Evolutionary conservation across 768 basidiomycete species (phyloP).

Genomic region (Rhizopogon vinicolor): DNA sequence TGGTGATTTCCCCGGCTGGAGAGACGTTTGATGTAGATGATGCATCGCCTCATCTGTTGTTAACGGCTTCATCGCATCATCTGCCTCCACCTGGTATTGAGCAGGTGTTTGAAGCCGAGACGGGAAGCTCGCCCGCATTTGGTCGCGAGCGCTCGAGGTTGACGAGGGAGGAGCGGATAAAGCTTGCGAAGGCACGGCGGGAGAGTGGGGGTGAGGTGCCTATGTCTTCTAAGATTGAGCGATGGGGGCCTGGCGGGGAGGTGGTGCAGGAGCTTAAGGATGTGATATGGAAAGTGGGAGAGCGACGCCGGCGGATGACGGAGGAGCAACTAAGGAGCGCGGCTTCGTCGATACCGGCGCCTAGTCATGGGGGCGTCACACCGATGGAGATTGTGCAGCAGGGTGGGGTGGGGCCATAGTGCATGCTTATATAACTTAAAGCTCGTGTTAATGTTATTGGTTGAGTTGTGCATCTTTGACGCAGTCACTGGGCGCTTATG

Average conservation of each 20-base stretch:
- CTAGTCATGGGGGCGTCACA: conserved; percentile 15
- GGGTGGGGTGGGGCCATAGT: conserved; percentile 5
- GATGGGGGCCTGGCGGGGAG: conserved; percentile 72
- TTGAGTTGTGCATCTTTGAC: not conserved
- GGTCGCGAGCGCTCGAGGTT: conserved; percentile 60
- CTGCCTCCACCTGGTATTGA: conserved; percentile 67
- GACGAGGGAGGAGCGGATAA: conserved; percentile 72
- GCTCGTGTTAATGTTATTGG: not conserved
- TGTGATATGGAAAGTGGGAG: conserved; percentile 83
- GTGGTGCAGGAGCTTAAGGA: conserved; percentile 84
- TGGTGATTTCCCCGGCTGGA: conserved; percentile 16
- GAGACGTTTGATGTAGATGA: conserved; percentile 40
- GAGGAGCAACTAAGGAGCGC: conserved; percentile 13
- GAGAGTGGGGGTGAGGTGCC: conserved; percentile 32
- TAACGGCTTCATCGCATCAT: conserved; percentile 45
- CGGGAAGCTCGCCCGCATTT: conserved; percentile 30
- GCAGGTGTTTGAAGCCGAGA: conserved; percentile 78
- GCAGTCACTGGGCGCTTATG: too few relatives aligned
- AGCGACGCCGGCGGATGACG: conserved; percentile 53
- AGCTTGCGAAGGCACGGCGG: conserved; percentile 48
- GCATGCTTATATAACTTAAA: not conserved
- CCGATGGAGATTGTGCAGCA: conserved; percentile 35
- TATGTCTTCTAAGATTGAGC: conserved; percentile 29
- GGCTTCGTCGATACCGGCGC: conserved; percentile 4
- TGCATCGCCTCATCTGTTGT: conserved; percentile 49